Conservation (phyloP, 441 rosid genomes). For the Gossypium davidsonii region DNA sequence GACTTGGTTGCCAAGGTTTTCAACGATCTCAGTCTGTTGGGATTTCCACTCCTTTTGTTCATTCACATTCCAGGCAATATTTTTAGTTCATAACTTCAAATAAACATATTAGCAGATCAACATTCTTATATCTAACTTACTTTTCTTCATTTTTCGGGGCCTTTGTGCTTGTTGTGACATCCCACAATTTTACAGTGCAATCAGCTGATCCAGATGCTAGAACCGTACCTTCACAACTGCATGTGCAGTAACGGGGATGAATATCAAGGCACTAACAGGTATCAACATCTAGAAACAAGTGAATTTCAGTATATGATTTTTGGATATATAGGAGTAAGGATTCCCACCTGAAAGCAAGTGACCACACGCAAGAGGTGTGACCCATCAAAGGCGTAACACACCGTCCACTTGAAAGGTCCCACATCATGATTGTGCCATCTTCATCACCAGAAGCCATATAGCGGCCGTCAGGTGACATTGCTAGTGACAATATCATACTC, state of each 20-base stretch:
- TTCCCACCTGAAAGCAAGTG: constrained; percentile 77
- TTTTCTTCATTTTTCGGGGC: constrained; percentile 55
- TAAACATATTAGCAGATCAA: not conserved
- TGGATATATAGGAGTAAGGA: not conserved
- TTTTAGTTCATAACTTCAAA: not conserved
- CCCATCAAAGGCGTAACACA: constrained; percentile 91
- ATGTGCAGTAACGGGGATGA: not conserved
- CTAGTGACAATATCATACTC: constrained; percentile 85
- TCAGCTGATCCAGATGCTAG: constrained; percentile 98
- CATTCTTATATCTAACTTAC: constrained; percentile 34
- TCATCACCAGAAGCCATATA: constrained; percentile 97
- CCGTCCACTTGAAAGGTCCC: constrained; percentile 94
- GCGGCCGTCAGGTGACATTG: constrained; percentile 94
- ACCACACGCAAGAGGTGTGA: constrained; percentile 88
- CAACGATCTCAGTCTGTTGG: constrained; percentile 67
- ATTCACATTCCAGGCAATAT: not conserved
- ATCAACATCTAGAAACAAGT: not conserved
- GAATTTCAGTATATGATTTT: not conserved
- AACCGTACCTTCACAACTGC: constrained; percentile 85
- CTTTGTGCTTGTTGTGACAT: constrained; percentile 68
- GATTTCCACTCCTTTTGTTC: constrained; percentile 52
- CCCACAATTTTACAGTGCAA: constrained; percentile 89
- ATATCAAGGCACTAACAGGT: not conserved
- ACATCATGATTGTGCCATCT: constrained; percentile 95
- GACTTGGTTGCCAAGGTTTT: constrained; percentile 83